Evolutionary conservation across 176 grass and related monocot species (phyloP).

Genomic region (Thalia dealbata): DNA sequence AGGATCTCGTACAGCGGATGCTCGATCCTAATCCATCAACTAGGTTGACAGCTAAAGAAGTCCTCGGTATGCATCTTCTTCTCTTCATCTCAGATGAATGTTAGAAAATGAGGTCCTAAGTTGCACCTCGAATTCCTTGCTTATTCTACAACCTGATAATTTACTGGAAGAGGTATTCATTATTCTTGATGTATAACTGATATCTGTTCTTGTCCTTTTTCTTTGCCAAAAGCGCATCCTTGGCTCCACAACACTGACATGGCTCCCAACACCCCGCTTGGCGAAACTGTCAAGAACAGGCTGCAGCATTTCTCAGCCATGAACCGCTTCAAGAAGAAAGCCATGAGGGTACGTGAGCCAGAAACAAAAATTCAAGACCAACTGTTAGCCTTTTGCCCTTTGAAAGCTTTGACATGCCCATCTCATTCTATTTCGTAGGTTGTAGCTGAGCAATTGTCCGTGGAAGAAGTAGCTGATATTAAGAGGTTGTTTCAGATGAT

Average conservation of each 20-base stretch:
- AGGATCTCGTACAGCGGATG: constrained; percentile 6
- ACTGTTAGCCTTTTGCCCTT: not conserved
- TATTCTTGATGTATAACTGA: not conserved
- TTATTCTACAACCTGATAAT: too few species aligned
- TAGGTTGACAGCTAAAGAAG: constrained; percentile 13
- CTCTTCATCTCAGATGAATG: not conserved
- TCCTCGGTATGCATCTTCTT: constrained; percentile 1
- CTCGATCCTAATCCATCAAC: constrained; percentile 12
- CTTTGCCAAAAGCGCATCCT: constrained; percentile 3
- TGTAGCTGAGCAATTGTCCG: constrained; percentile 3
- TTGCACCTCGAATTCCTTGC: not conserved
- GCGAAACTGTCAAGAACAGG: constrained; percentile 12
- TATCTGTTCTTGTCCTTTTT: not conserved
- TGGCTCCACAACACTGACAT: constrained; percentile 16
- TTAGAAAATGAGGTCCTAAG: not conserved
- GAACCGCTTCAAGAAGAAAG: constrained; percentile 23
- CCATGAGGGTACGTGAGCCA: not conserved
- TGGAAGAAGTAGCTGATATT: constrained; percentile 15
- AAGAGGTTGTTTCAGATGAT: constrained; percentile 17
- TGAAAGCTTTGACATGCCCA: not conserved
- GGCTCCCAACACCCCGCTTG: constrained; percentile 9
- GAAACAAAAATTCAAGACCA: not conserved
- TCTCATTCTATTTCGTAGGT: not conserved
- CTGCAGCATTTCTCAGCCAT: constrained; percentile 16
- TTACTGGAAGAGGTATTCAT: too few species aligned